Conservation (phyloP, 2,329 filamentous ascomycete genomes). For the Aspergillus pseudotamarii region DNA sequence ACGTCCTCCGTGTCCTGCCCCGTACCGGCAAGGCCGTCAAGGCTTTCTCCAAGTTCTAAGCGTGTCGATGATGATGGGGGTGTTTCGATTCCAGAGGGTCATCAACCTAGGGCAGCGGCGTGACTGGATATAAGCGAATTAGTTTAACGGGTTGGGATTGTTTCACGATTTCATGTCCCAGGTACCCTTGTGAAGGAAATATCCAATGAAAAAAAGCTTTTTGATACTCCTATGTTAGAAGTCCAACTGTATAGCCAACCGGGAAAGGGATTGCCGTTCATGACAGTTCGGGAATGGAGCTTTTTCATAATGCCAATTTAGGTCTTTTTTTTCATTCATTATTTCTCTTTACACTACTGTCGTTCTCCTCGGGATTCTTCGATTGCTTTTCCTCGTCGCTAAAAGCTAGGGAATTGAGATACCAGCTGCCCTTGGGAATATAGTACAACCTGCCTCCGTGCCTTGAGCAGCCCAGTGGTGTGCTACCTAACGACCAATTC, state of each 20-base stretch:
- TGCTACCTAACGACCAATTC: not conserved
- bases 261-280: slow-evolving; percentile 2
- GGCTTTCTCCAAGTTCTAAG: slow-evolving; percentile 98
- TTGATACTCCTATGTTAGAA: slow-evolving; percentile 34
- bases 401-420: not conserved
- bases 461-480: not conserved
- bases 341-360: not conserved
- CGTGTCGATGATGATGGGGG: slow-evolving; percentile 33
- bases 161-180: slow-evolving; percentile 46
- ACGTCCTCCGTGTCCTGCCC: slow-evolving; percentile 97
- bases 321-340: slow-evolving; percentile 16
- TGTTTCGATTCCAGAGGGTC: slow-evolving; percentile 32
- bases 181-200: slow-evolving; percentile 45
- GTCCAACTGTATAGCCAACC: slow-evolving; percentile 23
- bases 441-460: not conserved
- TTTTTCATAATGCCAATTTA: slow-evolving; percentile 17
- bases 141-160: slow-evolving; percentile 41
- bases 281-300: slow-evolving; percentile 13
- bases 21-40: slow-evolving; percentile 97
- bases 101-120: slow-evolving; percentile 40
- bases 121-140: slow-evolving; percentile 42
- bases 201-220: slow-evolving; percentile 44
- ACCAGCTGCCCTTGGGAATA: no score
- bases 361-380: not conserved
- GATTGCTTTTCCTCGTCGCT: not conserved